Percentiles rank a stretch among this genome's conserved stretches.
phyloP scores from a whole-genome alignment of 805 yeast genomes.

The Candida montana region DNA sequence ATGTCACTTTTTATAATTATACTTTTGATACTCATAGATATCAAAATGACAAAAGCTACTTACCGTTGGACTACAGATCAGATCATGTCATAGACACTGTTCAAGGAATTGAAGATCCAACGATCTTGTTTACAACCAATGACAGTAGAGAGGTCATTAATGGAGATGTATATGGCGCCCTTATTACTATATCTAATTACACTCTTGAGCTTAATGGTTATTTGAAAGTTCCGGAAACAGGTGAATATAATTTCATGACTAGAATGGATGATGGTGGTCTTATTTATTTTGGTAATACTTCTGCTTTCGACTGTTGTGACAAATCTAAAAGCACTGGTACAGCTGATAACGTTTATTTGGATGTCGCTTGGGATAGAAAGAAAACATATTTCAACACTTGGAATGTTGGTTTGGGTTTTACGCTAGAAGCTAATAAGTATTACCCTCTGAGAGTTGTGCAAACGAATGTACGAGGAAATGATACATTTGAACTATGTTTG shows the following conservation, averaged over 20 bases:
- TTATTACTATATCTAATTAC: not conserved
- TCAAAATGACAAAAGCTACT: not conserved
- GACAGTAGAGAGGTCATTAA: not conserved
- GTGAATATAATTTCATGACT: not conserved
- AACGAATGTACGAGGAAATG: not conserved
- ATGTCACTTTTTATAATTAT: not conserved
- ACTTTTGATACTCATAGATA: not conserved
- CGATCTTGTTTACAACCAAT: not conserved
- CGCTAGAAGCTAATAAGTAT: not conserved
- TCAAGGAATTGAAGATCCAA: not conserved
- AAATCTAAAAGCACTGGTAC: not conserved
- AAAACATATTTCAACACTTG: too few species aligned
- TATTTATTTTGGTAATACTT: not conserved
- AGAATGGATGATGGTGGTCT: not conserved
- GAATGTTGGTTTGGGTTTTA: too few species aligned
- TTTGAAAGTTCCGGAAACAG: not conserved
- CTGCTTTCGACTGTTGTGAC: conserved; percentile 1
- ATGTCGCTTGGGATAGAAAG: too few species aligned
- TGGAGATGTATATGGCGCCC: not conserved
- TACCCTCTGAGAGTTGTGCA: not conserved
- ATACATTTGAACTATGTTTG: not conserved
- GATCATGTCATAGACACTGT: not conserved
- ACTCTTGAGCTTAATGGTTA: not conserved
- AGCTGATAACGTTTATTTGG: not conserved
- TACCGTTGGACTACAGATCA: not conserved